Conservation (phyloP, 208 protist genomes). For the Trypanosomatidae sp. region DNA sequence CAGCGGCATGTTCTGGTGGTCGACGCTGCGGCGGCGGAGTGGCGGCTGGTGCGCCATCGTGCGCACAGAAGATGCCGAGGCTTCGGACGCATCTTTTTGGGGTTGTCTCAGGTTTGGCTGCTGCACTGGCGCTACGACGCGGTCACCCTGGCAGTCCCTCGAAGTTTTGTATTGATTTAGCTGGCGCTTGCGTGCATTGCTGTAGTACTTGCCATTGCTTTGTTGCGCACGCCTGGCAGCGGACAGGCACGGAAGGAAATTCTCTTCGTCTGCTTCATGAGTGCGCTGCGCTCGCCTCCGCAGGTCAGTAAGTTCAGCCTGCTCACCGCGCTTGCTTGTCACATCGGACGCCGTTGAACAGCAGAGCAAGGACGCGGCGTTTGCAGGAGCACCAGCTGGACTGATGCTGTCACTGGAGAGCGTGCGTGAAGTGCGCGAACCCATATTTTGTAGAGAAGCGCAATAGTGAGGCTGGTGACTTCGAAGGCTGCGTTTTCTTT, state of each 20-base stretch:
- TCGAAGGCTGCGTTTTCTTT: neutral
- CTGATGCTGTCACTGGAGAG: neutral
- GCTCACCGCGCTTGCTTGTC: neutral
- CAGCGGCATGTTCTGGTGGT: neutral
- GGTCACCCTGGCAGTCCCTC: neutral
- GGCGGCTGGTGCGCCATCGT: slow-evolving; percentile 11
- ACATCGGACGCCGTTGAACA: slow-evolving; percentile 1
- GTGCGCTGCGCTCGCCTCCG: neutral
- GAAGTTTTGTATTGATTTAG: neutral
- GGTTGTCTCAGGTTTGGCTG: neutral
- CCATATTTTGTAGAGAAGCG: neutral
- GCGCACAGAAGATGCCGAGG: neutral
- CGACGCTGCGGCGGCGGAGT: neutral
- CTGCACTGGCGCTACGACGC: neutral
- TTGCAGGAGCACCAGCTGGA: neutral
- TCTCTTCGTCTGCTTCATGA: neutral
- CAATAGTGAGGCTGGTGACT: neutral
- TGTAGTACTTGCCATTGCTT: neutral
- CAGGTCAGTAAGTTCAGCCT: neutral
- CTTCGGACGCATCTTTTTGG: neutral
- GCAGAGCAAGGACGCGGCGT: neutral
- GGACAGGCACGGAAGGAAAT: neutral
- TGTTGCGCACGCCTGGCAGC: neutral
- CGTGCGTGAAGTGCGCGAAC: neutral
- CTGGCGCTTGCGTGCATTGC: neutral